Percentiles rank a stretch among this genome's conserved stretches.
phyloP scores from a whole-genome alignment of 805 yeast genomes.

The Yarrowia sp. region DNA sequence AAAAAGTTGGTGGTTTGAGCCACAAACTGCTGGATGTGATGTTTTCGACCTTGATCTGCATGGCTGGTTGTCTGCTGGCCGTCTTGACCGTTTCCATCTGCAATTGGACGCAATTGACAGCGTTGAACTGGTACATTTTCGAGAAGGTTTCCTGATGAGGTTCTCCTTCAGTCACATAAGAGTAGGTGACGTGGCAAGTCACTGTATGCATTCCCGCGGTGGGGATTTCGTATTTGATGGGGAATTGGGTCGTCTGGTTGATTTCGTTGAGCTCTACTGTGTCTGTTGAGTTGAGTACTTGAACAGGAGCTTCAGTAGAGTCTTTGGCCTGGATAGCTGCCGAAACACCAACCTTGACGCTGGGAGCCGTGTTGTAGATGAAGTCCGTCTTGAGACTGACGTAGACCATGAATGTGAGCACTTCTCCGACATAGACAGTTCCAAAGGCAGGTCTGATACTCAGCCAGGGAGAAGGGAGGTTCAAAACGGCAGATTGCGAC shows the following conservation, averaged over 20 bases:
- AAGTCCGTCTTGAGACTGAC: slow-evolving; percentile 24
- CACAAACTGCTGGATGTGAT: slow-evolving; percentile 6
- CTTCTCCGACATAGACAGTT: slow-evolving; percentile 37
- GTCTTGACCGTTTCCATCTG: slow-evolving; percentile 1
- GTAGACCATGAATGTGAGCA: slow-evolving; percentile 33
- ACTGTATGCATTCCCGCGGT: slow-evolving; percentile 14
- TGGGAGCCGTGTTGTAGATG: slow-evolving; percentile 1
- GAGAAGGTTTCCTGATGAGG: not conserved
- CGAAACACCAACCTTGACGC: slow-evolving; percentile 12
- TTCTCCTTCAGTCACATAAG: not conserved
- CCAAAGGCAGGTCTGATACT: slow-evolving; percentile 33
- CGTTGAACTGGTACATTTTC: slow-evolving; percentile 22
- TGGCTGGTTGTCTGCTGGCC: slow-evolving; percentile 1
- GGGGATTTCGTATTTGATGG: slow-evolving; percentile 19
- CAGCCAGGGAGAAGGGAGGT: slow-evolving; percentile 18
- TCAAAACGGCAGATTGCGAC: slow-evolving; percentile 8
- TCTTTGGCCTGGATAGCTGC: slow-evolving; percentile 10
- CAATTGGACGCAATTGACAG: slow-evolving; percentile 16
- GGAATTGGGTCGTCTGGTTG: slow-evolving; percentile 12
- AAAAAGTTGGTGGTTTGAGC: slow-evolving; percentile 13
- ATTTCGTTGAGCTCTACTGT: slow-evolving; percentile 16
- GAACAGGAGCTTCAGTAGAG: not conserved
- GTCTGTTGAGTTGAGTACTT: not conserved
- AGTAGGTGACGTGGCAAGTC: not conserved
- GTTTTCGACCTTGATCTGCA: slow-evolving; percentile 17